These are phyloP conservation scores for Pleurozium schreberi DNA, from an alignment of 225 moss, liverwort and hornwort genomes.

Conservation along the genomic window DNA sequence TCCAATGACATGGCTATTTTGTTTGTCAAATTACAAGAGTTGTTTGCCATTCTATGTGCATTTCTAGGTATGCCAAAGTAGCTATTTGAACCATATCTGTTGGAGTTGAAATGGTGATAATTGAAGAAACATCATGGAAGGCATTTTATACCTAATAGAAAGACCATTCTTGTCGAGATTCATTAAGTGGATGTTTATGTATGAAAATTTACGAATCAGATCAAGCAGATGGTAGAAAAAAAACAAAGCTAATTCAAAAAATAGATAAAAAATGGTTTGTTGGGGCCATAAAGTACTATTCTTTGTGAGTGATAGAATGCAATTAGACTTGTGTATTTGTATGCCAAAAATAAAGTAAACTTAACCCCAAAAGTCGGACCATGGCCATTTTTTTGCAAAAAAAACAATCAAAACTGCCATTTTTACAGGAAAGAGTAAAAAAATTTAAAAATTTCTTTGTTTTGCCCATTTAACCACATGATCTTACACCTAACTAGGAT, in stretches of 20 bases:
- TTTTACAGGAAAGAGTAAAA: too few relatives aligned
- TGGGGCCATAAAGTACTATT: neutral
- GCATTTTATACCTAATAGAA: neutral
- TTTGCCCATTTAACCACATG: too few relatives aligned
- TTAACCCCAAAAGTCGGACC: too few relatives aligned
- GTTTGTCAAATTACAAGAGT: fast-evolving
- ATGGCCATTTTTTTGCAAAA: too few relatives aligned
- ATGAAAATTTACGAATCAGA: neutral
- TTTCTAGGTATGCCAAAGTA: too few relatives aligned
- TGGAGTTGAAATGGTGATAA: neutral
- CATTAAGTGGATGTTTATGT: too few relatives aligned
- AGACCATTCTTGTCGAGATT: neutral
- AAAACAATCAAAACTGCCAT: too few relatives aligned
- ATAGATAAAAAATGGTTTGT: neutral
- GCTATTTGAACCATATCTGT: neutral
- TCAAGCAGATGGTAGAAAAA: neutral
- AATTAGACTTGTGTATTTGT: neutral
- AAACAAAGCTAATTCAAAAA: neutral
- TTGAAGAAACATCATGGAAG: neutral
- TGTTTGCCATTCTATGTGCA: too few relatives aligned
- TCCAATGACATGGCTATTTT: fast-evolving
- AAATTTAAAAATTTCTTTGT: too few relatives aligned
- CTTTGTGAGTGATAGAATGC: neutral
- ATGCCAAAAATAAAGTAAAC: too few relatives aligned
- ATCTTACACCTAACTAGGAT: too few relatives aligned